Evolutionary conservation across 768 basidiomycete genomes (phyloP).

Genomic region (Naganishia randhawae): DNA sequence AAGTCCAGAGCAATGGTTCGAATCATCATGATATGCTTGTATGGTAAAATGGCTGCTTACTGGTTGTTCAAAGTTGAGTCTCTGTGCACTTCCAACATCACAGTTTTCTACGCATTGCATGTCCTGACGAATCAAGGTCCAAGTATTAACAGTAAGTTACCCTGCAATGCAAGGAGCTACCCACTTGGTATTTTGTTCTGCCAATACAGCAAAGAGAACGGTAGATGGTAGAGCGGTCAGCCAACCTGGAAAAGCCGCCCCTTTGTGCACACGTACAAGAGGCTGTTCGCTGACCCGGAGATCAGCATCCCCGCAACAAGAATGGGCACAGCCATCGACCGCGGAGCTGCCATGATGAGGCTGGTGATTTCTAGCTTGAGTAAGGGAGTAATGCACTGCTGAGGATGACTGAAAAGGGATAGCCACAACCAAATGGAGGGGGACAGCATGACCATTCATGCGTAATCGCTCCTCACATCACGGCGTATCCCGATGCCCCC

Average conservation of each 20-base stretch:
- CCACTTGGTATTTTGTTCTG: constrained; percentile 40
- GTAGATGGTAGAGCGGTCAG: constrained; percentile 64
- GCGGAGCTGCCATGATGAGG: neutral
- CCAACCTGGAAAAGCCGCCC: constrained; percentile 63
- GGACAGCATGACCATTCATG: too few species aligned
- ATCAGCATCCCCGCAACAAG: constrained; percentile 91
- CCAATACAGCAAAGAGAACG: constrained; percentile 22
- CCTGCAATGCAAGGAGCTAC: neutral
- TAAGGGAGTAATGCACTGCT: too few species aligned
- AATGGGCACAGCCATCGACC: constrained; percentile 43
- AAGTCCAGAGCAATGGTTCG: neutral
- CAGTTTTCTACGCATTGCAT: constrained; percentile 99
- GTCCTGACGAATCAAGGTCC: constrained; percentile 54
- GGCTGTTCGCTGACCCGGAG: constrained; percentile 52
- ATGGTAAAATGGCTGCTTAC: constrained; percentile 59
- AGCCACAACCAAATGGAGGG: too few species aligned
- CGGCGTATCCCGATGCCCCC: too few species aligned
- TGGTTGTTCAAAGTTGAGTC: constrained; percentile 84
- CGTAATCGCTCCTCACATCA: too few species aligned
- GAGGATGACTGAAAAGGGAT: too few species aligned
- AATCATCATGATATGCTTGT: neutral
- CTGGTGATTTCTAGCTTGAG: neutral
- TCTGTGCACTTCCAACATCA: constrained; percentile 59
- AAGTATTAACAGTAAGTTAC: neutral
- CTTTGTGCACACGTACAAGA: constrained; percentile 28